phyloP scores from a whole-genome alignment of 2,329 filamentous ascomycete genomes.

The Calonectria hawksworthii region DNA sequence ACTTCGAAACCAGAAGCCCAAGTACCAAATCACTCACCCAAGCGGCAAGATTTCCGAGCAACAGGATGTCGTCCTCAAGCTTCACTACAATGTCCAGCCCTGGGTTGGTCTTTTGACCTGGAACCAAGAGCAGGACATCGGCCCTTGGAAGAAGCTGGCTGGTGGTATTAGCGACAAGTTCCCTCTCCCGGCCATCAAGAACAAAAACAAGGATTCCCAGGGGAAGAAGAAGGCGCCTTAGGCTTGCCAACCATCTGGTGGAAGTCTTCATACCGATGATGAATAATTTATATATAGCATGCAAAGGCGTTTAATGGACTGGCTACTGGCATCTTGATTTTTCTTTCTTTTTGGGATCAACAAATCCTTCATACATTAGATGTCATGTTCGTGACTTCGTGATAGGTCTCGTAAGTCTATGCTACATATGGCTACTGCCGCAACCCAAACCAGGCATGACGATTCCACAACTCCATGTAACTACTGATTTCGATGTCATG shows the following conservation, averaged over 20 bases:
- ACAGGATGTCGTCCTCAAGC: constrained; percentile 80
- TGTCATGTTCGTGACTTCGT: constrained; percentile 41
- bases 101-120: constrained; percentile 94
- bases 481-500: constrained; percentile 20
- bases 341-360: not conserved
- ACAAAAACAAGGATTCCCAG: constrained; percentile 43
- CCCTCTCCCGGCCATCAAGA: constrained; percentile 75
- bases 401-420: constrained; percentile 41
- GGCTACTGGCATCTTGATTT: constrained; percentile 10
- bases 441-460: constrained; percentile 22
- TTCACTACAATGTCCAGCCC: constrained; percentile 98
- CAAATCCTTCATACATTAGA: constrained; percentile 14
- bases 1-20: constrained; percentile 88
- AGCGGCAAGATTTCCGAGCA: constrained; percentile 81
- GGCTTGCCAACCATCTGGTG: not conserved
- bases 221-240: constrained; percentile 40
- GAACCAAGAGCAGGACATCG: constrained; percentile 72
- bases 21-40: constrained; percentile 97
- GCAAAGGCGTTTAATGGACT: constrained; percentile 37
- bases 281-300: constrained; percentile 28
- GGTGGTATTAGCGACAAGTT: constrained; percentile 77
- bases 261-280: not conserved
- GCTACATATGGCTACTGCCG: constrained; percentile 34
- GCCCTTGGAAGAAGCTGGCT: constrained; percentile 74
- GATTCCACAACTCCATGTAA: constrained; percentile 15